phyloP scores from a whole-genome alignment of 768 basidiomycete species.

The Hericium alpestre region DNA sequence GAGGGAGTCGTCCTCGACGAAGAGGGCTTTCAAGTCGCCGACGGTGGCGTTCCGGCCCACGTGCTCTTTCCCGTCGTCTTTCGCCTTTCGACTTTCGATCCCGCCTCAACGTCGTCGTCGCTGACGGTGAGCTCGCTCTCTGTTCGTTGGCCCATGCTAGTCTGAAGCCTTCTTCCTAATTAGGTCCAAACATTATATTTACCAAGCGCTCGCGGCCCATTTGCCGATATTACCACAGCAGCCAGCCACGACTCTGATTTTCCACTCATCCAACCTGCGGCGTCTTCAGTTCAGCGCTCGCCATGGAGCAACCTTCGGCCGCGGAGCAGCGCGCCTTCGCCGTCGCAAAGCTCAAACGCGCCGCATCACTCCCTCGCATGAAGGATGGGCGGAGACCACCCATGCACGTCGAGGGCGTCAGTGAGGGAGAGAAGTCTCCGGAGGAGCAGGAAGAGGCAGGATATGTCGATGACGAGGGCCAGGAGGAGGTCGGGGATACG shows the following conservation, averaged over 20 bases:
- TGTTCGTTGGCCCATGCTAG: too few species aligned
- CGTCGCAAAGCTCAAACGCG: slow-evolving; percentile 84
- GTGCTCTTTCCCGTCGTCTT: too few species aligned
- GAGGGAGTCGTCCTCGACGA: too few species aligned
- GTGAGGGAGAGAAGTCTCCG: slow-evolving; percentile 62
- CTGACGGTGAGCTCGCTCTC: neutral
- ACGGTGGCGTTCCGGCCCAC: too few species aligned
- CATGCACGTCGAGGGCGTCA: slow-evolving; percentile 75
- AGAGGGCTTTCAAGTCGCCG: too few species aligned
- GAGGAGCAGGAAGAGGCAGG: slow-evolving; percentile 20
- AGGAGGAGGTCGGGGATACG: neutral
- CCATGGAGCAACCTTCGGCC: slow-evolving; percentile 33
- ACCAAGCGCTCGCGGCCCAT: neutral
- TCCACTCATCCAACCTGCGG: neutral
- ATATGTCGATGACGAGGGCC: neutral
- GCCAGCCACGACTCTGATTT: neutral
- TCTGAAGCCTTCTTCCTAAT: neutral
- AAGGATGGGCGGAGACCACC: slow-evolving; percentile 83
- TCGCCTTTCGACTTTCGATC: too few species aligned
- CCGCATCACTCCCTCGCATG: slow-evolving; percentile 84
- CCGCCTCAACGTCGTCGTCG: neutral
- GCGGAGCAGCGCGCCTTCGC: slow-evolving; percentile 80
- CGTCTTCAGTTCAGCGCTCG: neutral
- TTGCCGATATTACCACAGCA: neutral
- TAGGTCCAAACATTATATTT: neutral